phyloP scores from a whole-genome alignment of 169 alveolate genomes.

The Eimeria acervulina region DNA sequence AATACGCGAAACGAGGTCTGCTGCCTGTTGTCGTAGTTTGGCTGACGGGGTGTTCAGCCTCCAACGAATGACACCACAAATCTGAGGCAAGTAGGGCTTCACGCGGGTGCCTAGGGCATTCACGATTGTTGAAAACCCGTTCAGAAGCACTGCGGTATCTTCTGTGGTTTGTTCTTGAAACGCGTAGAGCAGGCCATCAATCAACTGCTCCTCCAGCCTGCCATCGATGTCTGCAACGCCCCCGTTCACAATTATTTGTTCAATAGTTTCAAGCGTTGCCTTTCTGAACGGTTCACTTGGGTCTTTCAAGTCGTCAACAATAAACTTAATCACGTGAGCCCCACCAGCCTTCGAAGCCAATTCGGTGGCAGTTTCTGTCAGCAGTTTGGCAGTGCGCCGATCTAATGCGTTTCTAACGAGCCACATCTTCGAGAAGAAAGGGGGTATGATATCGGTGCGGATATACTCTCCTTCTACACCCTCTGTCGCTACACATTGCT shows the following conservation, averaged over 20 bases:
- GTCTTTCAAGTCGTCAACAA: conserved; percentile 96
- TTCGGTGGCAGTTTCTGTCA: conserved; percentile 99
- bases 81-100: conserved; percentile 98
- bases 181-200: conserved; percentile 99
- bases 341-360: conserved; percentile 98
- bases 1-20: conserved; percentile 98
- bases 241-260: conserved; percentile 94
- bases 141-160: conserved; percentile 96
- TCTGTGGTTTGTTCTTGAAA: conserved; percentile 98
- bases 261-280: conserved; percentile 99
- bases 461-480: conserved; percentile 99
- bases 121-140: conserved; percentile 98
- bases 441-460: conserved; percentile 96
- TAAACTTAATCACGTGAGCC: conserved; percentile 94
- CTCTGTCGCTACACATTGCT: conserved; percentile 98
- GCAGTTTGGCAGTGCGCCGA: conserved; percentile 96
- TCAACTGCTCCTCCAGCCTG: conserved; percentile 97
- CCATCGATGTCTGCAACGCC: conserved; percentile 98
- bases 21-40: conserved; percentile 99
- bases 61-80: conserved; percentile 98
- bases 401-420: conserved; percentile 97
- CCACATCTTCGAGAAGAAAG: conserved; percentile 98
- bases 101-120: conserved; percentile 98
- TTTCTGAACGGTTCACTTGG: conserved; percentile 96
- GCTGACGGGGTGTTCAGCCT: conserved; percentile 97